Evolutionary conservation across 2,329 filamentous ascomycete species (phyloP), one percentile per base, ranked within the genome.

Genomic region (Ophiostoma perfectum): DNA sequence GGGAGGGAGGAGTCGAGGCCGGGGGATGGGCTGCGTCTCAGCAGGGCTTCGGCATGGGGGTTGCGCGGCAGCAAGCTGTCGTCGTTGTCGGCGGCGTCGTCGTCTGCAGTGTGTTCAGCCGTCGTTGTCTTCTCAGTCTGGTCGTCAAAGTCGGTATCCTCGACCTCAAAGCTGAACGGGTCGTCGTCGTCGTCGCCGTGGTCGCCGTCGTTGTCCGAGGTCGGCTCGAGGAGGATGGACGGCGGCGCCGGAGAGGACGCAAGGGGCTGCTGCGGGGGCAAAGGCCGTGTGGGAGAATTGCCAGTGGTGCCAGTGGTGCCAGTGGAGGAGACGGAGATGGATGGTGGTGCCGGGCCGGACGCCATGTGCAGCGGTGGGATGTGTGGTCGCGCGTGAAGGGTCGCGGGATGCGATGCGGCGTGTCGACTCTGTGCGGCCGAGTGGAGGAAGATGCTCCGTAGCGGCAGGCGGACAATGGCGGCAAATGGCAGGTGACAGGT

Each of bases 11-110:
- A 62, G 45, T 47, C 47, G 52, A 42, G 68, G 45, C 7, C 42
- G 5, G 71, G 71, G 8, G 70, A 70, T 4, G 69, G 70, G 44
- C 70, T 70, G 66, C 71, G 69, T 62, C 71, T 60, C 68, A 71
- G 52, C 44, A 72, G 69, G 5, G 71, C 70, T 4, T 70, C 70
- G 36, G 66, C 71, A 67, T 72, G 71, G 14, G 71, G 68, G 42
- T 71, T 68, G 65, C 47, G 58, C 41, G 68, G 68, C 65, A 11
- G 27, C 27, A 27, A 27, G 27, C 27, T 27, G 27, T 27, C 27
- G 27, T 27, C 27, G 27, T 27, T 27, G 27, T 27, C 27, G 27
- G 27, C 27, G 27, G 27, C 27, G 27, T 27, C n/a, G 55, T 60
- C 18, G 55, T 18, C 55, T 11, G 36, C 27, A 12, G 27, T 6